These are phyloP conservation scores for Hymenoscyphus salicellus DNA, from an alignment of 2,329 filamentous ascomycete species.

Conservation along the genomic window DNA sequence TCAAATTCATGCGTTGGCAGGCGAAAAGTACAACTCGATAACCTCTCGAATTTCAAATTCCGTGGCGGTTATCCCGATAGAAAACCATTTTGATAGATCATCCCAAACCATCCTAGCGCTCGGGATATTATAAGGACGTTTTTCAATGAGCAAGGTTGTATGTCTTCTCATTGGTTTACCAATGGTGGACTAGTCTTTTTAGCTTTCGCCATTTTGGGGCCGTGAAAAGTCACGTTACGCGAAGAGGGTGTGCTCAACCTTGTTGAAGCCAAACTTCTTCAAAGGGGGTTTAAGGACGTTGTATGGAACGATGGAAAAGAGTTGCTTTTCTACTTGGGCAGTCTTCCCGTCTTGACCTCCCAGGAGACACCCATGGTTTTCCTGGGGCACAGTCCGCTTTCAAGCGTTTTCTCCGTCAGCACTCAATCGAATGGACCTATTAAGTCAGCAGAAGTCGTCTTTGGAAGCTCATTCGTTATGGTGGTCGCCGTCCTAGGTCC, in stretches of 20 bases:
- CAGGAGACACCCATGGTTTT: conserved; percentile 5
- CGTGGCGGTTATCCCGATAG: not conserved
- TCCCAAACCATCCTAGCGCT: not conserved
- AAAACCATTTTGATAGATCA: conserved; percentile 10
- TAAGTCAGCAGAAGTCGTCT: conserved; percentile 17
- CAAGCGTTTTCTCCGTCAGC: conserved; percentile 19
- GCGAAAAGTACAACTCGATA: conserved; percentile 6
- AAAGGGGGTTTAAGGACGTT: conserved; percentile 7
- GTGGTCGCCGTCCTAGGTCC: not conserved
- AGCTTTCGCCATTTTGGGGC: conserved; percentile 17
- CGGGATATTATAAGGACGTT: conserved; percentile 20
- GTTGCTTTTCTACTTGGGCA: conserved; percentile 5
- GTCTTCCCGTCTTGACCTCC: not conserved
- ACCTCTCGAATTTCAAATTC: not conserved
- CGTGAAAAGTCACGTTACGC: conserved; percentile 32
- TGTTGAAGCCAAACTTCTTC: conserved; percentile 3
- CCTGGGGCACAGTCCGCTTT: conserved; percentile 14
- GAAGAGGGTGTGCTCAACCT: conserved; percentile 29
- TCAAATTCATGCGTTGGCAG: conserved; percentile 23
- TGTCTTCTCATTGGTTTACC: conserved; percentile 26
- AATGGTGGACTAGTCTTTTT: conserved; percentile 15
- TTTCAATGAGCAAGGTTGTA: conserved; percentile 25
- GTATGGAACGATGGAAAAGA: conserved; percentile 4
- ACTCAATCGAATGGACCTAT: conserved; percentile 29
- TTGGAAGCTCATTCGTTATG: conserved; percentile 22